These are phyloP conservation scores for Fusarium udum DNA, from an alignment of 2,329 filamentous ascomycete genomes.

Conservation along the genomic window DNA sequence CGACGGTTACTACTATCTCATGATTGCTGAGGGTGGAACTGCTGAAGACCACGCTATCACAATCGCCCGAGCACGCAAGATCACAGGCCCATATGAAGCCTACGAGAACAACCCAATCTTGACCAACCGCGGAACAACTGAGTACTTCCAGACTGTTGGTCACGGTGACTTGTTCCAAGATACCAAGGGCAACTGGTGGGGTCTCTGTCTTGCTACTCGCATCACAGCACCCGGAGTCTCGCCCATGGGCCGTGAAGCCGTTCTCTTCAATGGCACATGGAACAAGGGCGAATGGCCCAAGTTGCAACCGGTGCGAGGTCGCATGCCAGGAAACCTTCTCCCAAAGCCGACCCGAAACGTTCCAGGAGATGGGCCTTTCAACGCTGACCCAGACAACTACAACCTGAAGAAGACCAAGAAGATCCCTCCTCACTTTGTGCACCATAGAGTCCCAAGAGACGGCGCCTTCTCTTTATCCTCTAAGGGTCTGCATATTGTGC, in stretches of 20 bases:
- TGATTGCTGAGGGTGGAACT: slow-evolving; percentile 58
- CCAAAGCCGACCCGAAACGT: slow-evolving; percentile 4
- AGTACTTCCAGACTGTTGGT: slow-evolving; percentile 46
- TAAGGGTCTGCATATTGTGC: background rate
- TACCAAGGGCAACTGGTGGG: slow-evolving; percentile 57
- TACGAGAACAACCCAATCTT: slow-evolving; percentile 52
- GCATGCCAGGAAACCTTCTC: slow-evolving; percentile 44
- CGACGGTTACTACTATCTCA: slow-evolving; percentile 54
- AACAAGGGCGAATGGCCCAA: slow-evolving; percentile 59
- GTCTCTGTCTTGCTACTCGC: slow-evolving; percentile 49
- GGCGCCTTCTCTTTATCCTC: slow-evolving; percentile 1
- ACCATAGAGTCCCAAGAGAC: slow-evolving; percentile 6
- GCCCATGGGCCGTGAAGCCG: slow-evolving; percentile 58
- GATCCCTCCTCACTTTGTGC: slow-evolving; percentile 15
- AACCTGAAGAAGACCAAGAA: background rate
- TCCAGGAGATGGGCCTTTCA: slow-evolving; percentile 12
- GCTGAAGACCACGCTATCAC: slow-evolving; percentile 49
- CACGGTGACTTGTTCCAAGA: slow-evolving; percentile 49
- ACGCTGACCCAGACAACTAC: slow-evolving; percentile 11
- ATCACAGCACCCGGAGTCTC: slow-evolving; percentile 41
- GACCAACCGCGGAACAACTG: slow-evolving; percentile 44
- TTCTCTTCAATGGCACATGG: slow-evolving; percentile 60
- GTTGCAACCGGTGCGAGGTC: slow-evolving; percentile 42
- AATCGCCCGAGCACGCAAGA: slow-evolving; percentile 47
- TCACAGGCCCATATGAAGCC: slow-evolving; percentile 51